Evolutionary conservation across 768 basidiomycete genomes (phyloP), one percentile per base, ranked within the genome.

Genomic region (Tylopilus balloui): DNA sequence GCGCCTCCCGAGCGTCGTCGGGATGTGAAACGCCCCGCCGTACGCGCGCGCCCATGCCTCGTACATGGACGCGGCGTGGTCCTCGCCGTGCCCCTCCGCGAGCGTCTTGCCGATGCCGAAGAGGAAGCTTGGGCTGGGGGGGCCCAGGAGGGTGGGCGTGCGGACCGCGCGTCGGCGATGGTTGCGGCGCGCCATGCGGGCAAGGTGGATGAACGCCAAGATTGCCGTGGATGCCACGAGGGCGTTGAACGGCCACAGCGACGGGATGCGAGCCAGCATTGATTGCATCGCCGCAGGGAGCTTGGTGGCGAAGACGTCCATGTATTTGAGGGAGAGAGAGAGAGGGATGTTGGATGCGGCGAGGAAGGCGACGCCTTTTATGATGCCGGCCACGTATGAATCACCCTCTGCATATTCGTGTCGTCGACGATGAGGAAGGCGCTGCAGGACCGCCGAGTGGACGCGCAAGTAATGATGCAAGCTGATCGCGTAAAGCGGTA

Each of bases 11-110:
- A 63, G 28, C 10, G 54, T 39, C 12, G 51, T 35, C 3, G 62
- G 56, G 1, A 53, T 11, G 15, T 51, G 37, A 8, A 51, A 63
- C 3, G 31, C 58, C 0, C 36, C 17, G 3, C 62, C 62, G 32
- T 60, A 62, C 25, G 47, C 54, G 12, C 25, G 28, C 0, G 58
- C 62, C 62, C 62, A 63, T 1, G 40, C 15, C 35, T 62, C 62
- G 20, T 58, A 62, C 0, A 58, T 31, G 11, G 53, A 38, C 0
- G 43, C 50, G 0, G 51, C n/a, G n/a, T n/a, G 28, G 20, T 62
- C 56, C 1, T 35, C 19, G 0, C n/a, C n/a, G n/a, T n/a, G n/a
- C n/a, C 44, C 19, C 9, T 45, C 15, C 20, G 48, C 4, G 19
- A 60, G 40, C 0, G 37, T 23, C 31, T 35, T 52, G 9, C 51